phyloP scores from a whole-genome alignment of 805 yeast genomes.

The Spathaspora girioi region DNA sequence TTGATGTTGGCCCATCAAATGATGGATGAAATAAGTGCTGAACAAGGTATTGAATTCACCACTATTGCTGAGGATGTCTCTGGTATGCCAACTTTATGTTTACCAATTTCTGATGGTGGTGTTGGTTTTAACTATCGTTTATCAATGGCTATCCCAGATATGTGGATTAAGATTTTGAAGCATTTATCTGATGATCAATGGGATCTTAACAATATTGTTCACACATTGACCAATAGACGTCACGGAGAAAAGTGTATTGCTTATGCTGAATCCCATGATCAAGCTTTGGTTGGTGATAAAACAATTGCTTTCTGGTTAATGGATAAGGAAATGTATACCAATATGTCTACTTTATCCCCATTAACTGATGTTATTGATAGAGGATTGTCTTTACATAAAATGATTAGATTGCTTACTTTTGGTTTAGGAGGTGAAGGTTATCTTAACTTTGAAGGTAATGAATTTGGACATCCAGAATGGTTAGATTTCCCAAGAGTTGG shows the following conservation, averaged over 20 bases:
- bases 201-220: slow-evolving; percentile 79
- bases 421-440: slow-evolving; percentile 97
- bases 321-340: slow-evolving; percentile 98
- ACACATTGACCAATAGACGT: slow-evolving; percentile 83
- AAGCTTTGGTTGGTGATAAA: slow-evolving; percentile 96
- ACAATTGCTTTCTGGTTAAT: slow-evolving; percentile 96
- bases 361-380: slow-evolving; percentile 79
- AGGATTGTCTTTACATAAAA: slow-evolving; percentile 85
- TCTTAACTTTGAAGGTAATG: slow-evolving; percentile 94
- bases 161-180: slow-evolving; percentile 95
- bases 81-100: slow-evolving; percentile 94
- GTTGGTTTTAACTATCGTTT: slow-evolving; percentile 90
- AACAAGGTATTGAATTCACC: slow-evolving; percentile 45
- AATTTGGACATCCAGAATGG: slow-evolving; percentile 99
- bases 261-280: slow-evolving; percentile 95
- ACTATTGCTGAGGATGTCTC: slow-evolving; percentile 96
- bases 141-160: slow-evolving; percentile 97
- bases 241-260: slow-evolving; percentile 85
- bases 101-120: slow-evolving; percentile 74
- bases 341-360: slow-evolving; percentile 77
- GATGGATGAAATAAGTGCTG: slow-evolving; percentile 49
- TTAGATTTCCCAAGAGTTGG: slow-evolving; percentile 93
- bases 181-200: slow-evolving; percentile 84
- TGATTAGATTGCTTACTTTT: slow-evolving; percentile 85
- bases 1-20: slow-evolving; percentile 87